Evolutionary conservation across 2,329 filamentous ascomycete species (phyloP), one percentile per base, ranked within the genome.

Genomic region (Zopfia rhizophila): DNA sequence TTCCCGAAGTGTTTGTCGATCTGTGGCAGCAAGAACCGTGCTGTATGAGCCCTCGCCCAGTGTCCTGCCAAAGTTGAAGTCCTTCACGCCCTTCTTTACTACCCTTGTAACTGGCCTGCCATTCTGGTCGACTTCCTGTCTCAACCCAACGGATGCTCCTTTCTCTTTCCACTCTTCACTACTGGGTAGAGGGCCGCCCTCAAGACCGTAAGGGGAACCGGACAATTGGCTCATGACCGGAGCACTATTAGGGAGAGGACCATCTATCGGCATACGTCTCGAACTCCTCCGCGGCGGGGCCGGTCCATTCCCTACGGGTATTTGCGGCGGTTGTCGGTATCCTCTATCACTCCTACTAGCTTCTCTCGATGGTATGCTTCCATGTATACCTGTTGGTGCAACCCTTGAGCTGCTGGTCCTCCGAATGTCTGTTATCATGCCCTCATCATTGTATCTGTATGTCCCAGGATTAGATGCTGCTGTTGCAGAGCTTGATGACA

Each of bases 11-110:
- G 91, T 96, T 72, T 96, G 91, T 51, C 93, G 86, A 72, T 99
- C 94, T 3, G 91, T 96, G 25, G 92, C 94, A 39, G 94, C 85
- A 55, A 94, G 85, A 25, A 99, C 94, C 7, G 92, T 97, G 66
- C 93, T 97, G 81, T 99, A 99, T 5, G 94, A 99, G 18, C 94
- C 94, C 73, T 99, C 94, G 46, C 94, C 94, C 2, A 99, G 80
- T 2, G 93, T 87, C 42, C 89, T 84, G 17, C 92, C 92, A 74
- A 99, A 99, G 25, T 87, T 88, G 73, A 99, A 99, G 75, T 99
- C 94, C 57, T 94, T 90, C 31, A 99, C 94, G 2, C 94, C 94
- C 70, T 99, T 99, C 73, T 97, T 97, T 41, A 97, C 87, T 48
- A 90, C 87, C 51, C 90, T 86, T 52, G 91, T 82, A 7, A 96